These are phyloP conservation scores for Zymoseptoria ardabiliae DNA, from an alignment of 2,329 filamentous ascomycete species.

Conservation along the genomic window DNA sequence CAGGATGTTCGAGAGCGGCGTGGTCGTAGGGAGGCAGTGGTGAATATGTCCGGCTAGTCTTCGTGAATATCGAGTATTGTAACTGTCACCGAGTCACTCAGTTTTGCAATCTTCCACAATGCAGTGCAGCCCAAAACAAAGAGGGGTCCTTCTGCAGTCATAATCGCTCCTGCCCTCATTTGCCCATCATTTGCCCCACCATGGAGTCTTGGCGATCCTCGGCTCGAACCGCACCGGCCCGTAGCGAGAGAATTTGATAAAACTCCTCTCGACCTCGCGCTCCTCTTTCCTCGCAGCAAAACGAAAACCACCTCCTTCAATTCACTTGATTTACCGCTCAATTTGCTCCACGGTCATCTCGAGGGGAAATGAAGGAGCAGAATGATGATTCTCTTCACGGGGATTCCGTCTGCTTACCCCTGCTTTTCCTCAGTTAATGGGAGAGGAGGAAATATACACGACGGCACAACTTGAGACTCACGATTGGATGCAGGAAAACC, in stretches of 20 bases:
- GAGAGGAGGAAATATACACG: slow-evolving; percentile 42
- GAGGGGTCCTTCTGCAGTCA: not conserved
- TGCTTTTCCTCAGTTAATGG: slow-evolving; percentile 37
- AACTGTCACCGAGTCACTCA: not conserved
- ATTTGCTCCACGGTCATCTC: slow-evolving; percentile 48
- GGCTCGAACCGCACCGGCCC: slow-evolving; percentile 41
- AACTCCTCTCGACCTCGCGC: slow-evolving; percentile 14
- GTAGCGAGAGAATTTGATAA: slow-evolving; percentile 27
- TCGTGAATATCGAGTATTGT: not conserved
- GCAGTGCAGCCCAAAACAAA: not conserved
- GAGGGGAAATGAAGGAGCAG: slow-evolving; percentile 66
- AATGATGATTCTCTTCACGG: slow-evolving; percentile 32
- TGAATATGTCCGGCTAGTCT: not conserved
- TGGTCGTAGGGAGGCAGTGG: not conserved
- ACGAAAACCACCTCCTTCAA: slow-evolving; percentile 46
- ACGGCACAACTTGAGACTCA: slow-evolving; percentile 40
- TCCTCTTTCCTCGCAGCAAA: slow-evolving; percentile 27
- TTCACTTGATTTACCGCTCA: slow-evolving; percentile 58
- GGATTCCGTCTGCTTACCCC: slow-evolving; percentile 52
- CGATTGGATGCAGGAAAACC: no score
- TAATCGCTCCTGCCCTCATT: slow-evolving; percentile 1
- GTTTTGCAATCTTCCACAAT: not conserved
- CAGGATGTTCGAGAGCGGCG: slow-evolving; percentile 1
- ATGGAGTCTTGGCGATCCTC: slow-evolving; percentile 4
- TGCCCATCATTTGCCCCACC: not conserved